Conservation (phyloP, 2,329 filamentous ascomycete genomes). For the Fusarium albosuccineum region DNA sequence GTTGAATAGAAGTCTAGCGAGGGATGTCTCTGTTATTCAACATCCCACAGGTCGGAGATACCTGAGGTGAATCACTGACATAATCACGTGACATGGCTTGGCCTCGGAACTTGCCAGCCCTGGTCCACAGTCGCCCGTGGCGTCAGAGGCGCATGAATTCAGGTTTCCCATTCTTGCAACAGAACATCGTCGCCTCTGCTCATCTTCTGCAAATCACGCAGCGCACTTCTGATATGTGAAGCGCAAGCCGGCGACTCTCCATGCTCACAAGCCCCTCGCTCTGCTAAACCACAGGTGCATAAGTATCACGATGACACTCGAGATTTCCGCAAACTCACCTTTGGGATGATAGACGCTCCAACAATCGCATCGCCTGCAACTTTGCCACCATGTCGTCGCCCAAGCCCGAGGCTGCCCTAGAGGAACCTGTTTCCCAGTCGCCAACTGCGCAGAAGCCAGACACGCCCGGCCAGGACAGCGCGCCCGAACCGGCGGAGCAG, state of each 20-base stretch:
- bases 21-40: too few relatives aligned
- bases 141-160: conserved; percentile 30
- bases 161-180: conserved; percentile 8
- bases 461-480: conserved; percentile 23
- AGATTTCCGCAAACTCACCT: conserved; percentile 54
- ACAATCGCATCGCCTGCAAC: conserved; percentile 34
- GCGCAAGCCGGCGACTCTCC: conserved; percentile 23
- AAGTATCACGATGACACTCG: conserved; percentile 53
- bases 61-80: background rate
- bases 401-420: conserved; percentile 27
- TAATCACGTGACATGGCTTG: conserved; percentile 29
- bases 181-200: conserved; percentile 16
- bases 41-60: background rate
- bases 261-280: conserved; percentile 28
- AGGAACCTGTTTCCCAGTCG: conserved; percentile 30
- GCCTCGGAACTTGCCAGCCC: conserved; percentile 3
- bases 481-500: conserved; percentile 28
- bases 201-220: conserved; percentile 21
- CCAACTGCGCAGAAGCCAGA: conserved; percentile 25
- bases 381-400: conserved; percentile 40
- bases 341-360: conserved; percentile 51
- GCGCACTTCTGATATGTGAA: conserved; percentile 41
- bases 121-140: conserved; percentile 5
- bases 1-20: too few relatives aligned
- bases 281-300: conserved; percentile 55